Evolutionary conservation across 176 grass and related monocot genomes (phyloP).

Genomic region (Ananas comosus): DNA sequence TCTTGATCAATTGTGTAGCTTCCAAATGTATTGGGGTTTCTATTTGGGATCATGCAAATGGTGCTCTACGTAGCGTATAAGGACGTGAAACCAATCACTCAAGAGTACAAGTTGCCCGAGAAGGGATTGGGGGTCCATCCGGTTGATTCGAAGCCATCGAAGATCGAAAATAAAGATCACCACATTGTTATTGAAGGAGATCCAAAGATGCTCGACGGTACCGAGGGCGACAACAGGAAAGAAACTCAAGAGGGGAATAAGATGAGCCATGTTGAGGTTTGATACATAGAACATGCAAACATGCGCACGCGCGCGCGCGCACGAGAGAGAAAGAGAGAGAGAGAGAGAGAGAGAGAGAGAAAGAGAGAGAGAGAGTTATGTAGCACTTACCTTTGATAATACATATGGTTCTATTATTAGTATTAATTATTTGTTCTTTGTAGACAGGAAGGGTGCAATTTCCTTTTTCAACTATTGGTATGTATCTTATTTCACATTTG

Average conservation of each 20-base stretch:
- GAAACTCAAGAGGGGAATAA: neutral
- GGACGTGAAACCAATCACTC: neutral
- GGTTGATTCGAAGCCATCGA: neutral
- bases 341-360: neutral
- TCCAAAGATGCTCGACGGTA: neutral
- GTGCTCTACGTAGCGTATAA: constrained; percentile 13
- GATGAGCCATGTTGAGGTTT: neutral
- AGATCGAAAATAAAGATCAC: neutral
- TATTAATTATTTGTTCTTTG: too few species aligned
- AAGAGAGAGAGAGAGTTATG: too few species aligned
- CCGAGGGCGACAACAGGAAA: neutral
- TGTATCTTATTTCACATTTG: too few species aligned
- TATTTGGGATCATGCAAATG: constrained; percentile 15
- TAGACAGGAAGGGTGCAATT: too few species aligned
- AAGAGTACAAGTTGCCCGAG: neutral
- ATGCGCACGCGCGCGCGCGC: neutral
- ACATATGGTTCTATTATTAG: too few species aligned
- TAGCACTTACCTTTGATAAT: too few species aligned
- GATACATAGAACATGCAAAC: neutral
- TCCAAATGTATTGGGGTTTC: neutral
- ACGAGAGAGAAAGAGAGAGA: neutral
- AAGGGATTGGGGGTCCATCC: neutral
- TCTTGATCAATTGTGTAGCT: neutral
- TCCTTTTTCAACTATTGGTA: too few species aligned
- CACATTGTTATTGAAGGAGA: neutral